Evolutionary conservation across 345 rosid species (phyloP), one percentile per base, ranked within the genome.

Genomic region (Turritis glabra): DNA sequence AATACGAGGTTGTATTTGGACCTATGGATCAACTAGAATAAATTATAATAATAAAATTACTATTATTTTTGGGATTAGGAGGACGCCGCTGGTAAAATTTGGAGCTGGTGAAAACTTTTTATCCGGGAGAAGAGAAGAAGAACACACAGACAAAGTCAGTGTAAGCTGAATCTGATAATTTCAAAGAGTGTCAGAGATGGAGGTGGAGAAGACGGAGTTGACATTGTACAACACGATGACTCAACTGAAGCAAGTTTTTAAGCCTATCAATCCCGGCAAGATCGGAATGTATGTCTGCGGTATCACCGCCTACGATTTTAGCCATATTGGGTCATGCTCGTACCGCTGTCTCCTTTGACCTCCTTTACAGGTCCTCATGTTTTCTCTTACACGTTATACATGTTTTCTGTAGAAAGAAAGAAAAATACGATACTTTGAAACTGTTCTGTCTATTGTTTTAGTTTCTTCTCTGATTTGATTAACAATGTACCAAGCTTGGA

Each of bases 221-320:
- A 79, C 69, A 69, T 40, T 91, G 2, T 85, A 89, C 85, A 91
- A 86, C 63, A 74, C 97, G 19, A 71, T 92, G 93, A 84, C 85
- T 7, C 86, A 85, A 10, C 77, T 70, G 74, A 83, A 88, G 67
- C 90, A 89, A 81, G 73, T 74, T 1, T 78, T 90, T 63, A 74
- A 38, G 60, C 84, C 93, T 4, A 56, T 59, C 37, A 83, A 14
- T 43, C 86, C 84, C 2, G 90, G 91, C 0, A 88, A 85, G 57
- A 86, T 91, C 54, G 67, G 86, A 72, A 85, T 93, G 85, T 93
- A 93, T 53, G 93, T 93, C 69, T 93, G 98, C n/a, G 96, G 97
- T 3, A 86, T 91, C 56, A 91, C 98, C 8, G 83, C 98, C 30
- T 90, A 90, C 63, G 93, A 88, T 65, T 79, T 80, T 77, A 89